These are phyloP conservation scores for Aspergillus sclerotiicarbonarius DNA, from an alignment of 495 filamentous ascomycete species.

Conservation along the genomic window DNA sequence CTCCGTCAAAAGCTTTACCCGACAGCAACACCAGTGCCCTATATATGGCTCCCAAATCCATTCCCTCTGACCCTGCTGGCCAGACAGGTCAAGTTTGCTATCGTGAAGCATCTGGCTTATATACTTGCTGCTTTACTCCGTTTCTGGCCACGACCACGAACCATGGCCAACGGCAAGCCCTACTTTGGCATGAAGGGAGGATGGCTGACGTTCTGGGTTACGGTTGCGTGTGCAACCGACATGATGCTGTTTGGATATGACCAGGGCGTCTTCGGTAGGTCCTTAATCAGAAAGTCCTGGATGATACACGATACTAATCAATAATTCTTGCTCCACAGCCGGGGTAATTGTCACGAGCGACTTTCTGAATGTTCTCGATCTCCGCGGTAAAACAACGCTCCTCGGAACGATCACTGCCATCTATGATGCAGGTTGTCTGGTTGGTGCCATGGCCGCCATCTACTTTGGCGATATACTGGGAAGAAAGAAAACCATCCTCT, in stretches of 20 bases:
- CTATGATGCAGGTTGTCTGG: slow-evolving; percentile 60
- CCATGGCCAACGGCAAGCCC: background rate
- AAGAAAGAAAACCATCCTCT: slow-evolving; percentile 53
- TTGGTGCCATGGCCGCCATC: slow-evolving; percentile 53
- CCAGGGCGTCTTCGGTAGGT: slow-evolving; percentile 47
- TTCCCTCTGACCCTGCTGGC: too few species aligned
- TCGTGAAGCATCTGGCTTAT: too few species aligned
- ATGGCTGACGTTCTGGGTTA: slow-evolving; percentile 8
- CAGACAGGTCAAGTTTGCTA: too few species aligned
- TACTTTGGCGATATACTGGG: slow-evolving; percentile 56
- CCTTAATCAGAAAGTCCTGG: background rate
- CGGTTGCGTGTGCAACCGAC: slow-evolving; percentile 23
- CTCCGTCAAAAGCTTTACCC: too few species aligned
- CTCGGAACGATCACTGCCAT: slow-evolving; percentile 58
- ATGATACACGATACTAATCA: background rate
- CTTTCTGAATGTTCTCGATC: slow-evolving; percentile 50
- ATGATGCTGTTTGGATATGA: slow-evolving; percentile 61
- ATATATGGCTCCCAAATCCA: too few species aligned
- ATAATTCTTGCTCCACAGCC: slow-evolving; percentile 11
- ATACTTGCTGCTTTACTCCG: too few species aligned
- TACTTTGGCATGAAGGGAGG: slow-evolving; percentile 9
- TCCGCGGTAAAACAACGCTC: slow-evolving; percentile 46
- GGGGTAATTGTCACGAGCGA: slow-evolving; percentile 55
- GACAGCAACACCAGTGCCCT: too few species aligned
- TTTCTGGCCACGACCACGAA: too few species aligned